Evolutionary conservation across 805 yeast species (phyloP).

Genomic region (Candida chauliodis): DNA sequence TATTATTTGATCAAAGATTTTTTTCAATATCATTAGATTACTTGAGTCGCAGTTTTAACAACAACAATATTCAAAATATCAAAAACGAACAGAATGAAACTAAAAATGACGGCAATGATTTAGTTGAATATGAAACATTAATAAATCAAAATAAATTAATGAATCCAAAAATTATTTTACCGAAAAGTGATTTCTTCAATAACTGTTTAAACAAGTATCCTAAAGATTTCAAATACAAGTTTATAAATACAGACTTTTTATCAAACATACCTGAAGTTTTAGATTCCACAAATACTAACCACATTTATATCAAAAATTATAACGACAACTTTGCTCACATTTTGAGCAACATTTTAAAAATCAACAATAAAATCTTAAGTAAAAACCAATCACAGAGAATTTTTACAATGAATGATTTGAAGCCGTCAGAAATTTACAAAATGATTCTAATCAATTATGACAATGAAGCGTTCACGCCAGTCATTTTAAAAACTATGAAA

Average conservation of each 20-base stretch:
- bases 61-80: slow-evolving; percentile 27
- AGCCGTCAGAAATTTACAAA: slow-evolving; percentile 61
- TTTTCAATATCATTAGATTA: slow-evolving; percentile 32
- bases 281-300: slow-evolving; percentile 25
- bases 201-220: slow-evolving; percentile 25
- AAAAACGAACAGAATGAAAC: slow-evolving; percentile 10
- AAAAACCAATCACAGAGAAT: slow-evolving; percentile 70
- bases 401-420: slow-evolving; percentile 56
- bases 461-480: slow-evolving; percentile 59
- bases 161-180: slow-evolving; percentile 34
- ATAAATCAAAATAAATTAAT: slow-evolving; percentile 36
- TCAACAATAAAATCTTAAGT: slow-evolving; percentile 55
- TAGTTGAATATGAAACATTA: slow-evolving; percentile 29
- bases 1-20: slow-evolving; percentile 72
- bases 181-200: slow-evolving; percentile 35
- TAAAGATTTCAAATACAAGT: slow-evolving; percentile 13
- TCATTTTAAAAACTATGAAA: slow-evolving; percentile 71
- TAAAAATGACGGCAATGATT: slow-evolving; percentile 11
- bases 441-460: slow-evolving; percentile 53
- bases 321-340: slow-evolving; percentile 46
- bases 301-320: slow-evolving; percentile 24
- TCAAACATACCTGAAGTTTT: slow-evolving; percentile 23
- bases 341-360: slow-evolving; percentile 49
- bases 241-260: slow-evolving; percentile 30
- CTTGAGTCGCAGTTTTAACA: slow-evolving; percentile 33